Evolutionary conservation across 108 stramenopile species (phyloP), one percentile per base, ranked within the genome.

Genomic region (Chaetoceros muelleri): DNA sequence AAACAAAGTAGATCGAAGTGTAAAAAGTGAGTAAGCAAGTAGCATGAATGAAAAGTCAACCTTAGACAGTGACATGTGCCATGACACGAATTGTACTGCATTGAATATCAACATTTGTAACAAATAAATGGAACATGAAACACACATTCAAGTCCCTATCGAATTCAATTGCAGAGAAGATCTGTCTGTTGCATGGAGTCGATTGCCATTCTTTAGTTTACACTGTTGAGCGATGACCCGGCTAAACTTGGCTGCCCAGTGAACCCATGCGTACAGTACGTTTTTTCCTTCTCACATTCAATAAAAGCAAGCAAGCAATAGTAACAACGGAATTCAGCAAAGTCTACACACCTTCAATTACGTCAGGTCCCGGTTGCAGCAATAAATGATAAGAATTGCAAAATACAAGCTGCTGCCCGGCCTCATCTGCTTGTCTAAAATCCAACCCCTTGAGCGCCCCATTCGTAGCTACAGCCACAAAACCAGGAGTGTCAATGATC

Each of bases 381-480:
- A 95, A 51, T 7, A 96, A 52, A 70, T 96, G 95, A 58, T 96
- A 96, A 2, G 95, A 93, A 72, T 96, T 96, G 60, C 84, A 74
- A 67, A 96, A 96, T 5, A 91, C 74, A 17, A 96, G 60, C 55
- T 95, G 87, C 50, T 89, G 89, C 0, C 77, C 81, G 18, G 76
- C 57, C 2, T 64, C 51, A 50, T 60, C 59, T n/a, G 18, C 3
- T 7, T 30, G 16, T 21, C 27, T 17, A 31, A 61, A 50, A 44
- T 55, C 57, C 2, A 71, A 48, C 18, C 70, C 74, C 53, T 75
- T 75, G 28, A 94, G 69, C 3, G 90, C 89, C 1, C 81, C 95
- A 61, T 96, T 96, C 71, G 95, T 96, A 0, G 91, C 95, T 10
- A 96, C 95, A 0, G 93, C 82, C 8, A 96, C 95, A 57, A 88